phyloP scores from a whole-genome alignment of 2,329 filamentous ascomycete genomes.

The Conoideocrella luteorostrata region DNA sequence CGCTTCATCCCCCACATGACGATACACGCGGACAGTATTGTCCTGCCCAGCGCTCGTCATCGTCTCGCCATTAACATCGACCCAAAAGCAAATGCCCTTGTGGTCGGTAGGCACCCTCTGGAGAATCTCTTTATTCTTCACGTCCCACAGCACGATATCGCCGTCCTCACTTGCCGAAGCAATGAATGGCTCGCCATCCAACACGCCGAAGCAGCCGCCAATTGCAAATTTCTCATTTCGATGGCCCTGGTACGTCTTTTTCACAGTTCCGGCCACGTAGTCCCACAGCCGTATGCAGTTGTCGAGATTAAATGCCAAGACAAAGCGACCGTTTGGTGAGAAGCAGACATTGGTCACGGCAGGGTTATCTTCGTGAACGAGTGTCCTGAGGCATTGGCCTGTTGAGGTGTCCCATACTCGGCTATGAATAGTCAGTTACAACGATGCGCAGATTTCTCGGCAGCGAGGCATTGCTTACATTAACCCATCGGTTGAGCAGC shows the following conservation, averaged over 20 bases:
- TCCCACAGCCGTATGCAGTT: slow-evolving; percentile 89
- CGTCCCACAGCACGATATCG: slow-evolving; percentile 81
- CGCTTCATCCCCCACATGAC: slow-evolving; percentile 17
- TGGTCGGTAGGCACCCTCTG: slow-evolving; percentile 52
- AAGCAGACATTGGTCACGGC: slow-evolving; percentile 86
- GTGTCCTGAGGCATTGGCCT: slow-evolving; percentile 87
- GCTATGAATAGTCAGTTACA: slow-evolving; percentile 30
- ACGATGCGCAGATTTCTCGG: background rate
- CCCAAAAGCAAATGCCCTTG: slow-evolving; percentile 58
- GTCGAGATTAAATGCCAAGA: slow-evolving; percentile 88
- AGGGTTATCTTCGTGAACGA: slow-evolving; percentile 94
- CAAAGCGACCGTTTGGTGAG: slow-evolving; percentile 86
- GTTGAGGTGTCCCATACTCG: slow-evolving; percentile 95
- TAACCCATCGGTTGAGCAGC: slow-evolving; percentile 84
- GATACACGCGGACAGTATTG: slow-evolving; percentile 44
- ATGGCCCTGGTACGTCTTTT: slow-evolving; percentile 97
- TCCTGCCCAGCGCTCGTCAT: slow-evolving; percentile 55
- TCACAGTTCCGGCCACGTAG: slow-evolving; percentile 82
- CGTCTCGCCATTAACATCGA: slow-evolving; percentile 50
- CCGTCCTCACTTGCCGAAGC: slow-evolving; percentile 86
- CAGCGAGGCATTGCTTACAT: slow-evolving; percentile 50
- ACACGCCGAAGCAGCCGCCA: slow-evolving; percentile 71
- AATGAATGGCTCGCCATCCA: slow-evolving; percentile 51
- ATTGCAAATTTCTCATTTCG: slow-evolving; percentile 77
- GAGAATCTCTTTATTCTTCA: slow-evolving; percentile 74